phyloP scores from a whole-genome alignment of 345 rosid genomes.

The Eucalyptus marginata region DNA sequence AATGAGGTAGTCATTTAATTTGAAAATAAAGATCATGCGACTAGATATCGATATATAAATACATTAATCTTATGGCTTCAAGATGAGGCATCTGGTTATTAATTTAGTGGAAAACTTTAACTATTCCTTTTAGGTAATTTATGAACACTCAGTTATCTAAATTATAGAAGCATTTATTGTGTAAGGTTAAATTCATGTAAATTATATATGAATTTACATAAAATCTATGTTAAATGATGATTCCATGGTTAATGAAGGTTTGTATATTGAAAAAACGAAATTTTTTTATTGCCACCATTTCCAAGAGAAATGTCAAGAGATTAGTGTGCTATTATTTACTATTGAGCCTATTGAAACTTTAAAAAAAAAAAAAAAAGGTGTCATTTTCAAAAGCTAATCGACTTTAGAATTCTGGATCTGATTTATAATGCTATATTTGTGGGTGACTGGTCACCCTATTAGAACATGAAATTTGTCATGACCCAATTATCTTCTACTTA shows the following conservation, averaged over 20 bases:
- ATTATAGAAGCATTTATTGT: neutral
- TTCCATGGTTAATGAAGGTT: neutral
- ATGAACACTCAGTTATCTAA: neutral
- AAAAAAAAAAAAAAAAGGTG: neutral
- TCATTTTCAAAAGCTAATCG: neutral
- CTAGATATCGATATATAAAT: neutral
- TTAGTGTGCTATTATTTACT: neutral
- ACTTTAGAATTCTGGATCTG: neutral
- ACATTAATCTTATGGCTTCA: neutral
- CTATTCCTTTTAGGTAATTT: neutral
- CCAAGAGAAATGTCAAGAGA: neutral
- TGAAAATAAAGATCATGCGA: neutral
- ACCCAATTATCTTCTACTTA: neutral
- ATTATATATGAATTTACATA: neutral
- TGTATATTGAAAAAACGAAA: rapidly evolving
- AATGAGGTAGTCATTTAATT: neutral
- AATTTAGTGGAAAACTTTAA: neutral
- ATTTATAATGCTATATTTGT: neutral
- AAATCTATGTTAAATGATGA: neutral
- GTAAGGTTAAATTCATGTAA: neutral
- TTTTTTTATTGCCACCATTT: neutral
- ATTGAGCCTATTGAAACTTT: neutral
- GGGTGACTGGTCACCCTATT: neutral
- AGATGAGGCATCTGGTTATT: neutral
- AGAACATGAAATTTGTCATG: neutral